phyloP scores from a whole-genome alignment of 2,329 filamentous ascomycete genomes.

The Thelonectria olida region DNA sequence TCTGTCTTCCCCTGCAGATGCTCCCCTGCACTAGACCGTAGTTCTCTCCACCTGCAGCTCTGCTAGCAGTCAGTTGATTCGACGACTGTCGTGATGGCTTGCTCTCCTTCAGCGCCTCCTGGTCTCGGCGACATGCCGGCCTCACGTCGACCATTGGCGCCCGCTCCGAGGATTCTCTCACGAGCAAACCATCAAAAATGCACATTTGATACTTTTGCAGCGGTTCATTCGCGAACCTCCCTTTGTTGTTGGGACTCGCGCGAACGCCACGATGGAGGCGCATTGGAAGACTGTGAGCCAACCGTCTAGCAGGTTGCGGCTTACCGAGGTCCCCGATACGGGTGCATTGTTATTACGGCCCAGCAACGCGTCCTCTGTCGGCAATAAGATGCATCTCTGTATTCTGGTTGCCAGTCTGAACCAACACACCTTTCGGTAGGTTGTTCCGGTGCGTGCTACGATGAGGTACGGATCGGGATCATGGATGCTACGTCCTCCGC shows the following conservation, averaged over 20 bases:
- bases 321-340: not conserved
- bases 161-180: not conserved
- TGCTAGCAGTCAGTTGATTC: no score
- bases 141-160: slow-evolving; percentile 12
- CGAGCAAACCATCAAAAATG: not conserved
- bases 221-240: not conserved
- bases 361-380: not conserved
- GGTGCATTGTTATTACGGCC: no score
- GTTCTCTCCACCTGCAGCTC: no score
- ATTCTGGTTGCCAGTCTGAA: no score
- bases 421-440: no score
- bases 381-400: not conserved
- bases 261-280: not conserved
- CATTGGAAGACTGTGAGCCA: not conserved
- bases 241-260: not conserved
- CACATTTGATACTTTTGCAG: slow-evolving; percentile 1
- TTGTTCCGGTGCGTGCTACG: no score
- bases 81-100: no score
- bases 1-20: slow-evolving; percentile 8
- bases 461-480: not conserved
- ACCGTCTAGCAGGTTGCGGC: not conserved
- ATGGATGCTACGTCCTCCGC: not conserved
- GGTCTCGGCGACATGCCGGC: slow-evolving; percentile 13
- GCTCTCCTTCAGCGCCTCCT: no score
- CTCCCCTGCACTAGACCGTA: slow-evolving; percentile 11